These are phyloP conservation scores for Thelonectria blattea DNA, from an alignment of 2,329 filamentous ascomycete genomes.

Conservation along the genomic window DNA sequence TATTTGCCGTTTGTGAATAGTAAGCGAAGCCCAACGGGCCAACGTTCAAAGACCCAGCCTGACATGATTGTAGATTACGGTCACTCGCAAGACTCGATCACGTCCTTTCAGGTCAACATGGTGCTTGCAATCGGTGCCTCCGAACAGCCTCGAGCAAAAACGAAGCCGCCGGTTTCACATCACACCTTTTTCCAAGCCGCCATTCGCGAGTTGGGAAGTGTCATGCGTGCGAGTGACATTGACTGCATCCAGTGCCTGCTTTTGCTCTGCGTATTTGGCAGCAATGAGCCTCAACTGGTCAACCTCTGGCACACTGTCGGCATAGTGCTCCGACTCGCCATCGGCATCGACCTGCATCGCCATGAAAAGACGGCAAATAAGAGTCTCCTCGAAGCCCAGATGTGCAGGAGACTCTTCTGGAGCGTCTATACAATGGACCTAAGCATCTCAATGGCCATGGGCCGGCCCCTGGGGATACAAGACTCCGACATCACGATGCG, in stretches of 20 bases:
- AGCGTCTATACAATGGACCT: slow-evolving; percentile 34
- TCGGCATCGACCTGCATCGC: slow-evolving; percentile 32
- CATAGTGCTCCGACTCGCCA: slow-evolving; percentile 29
- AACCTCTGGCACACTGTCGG: slow-evolving; percentile 35
- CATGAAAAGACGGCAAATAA: slow-evolving; percentile 24
- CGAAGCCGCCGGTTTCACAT: slow-evolving; percentile 19
- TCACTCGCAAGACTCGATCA: slow-evolving; percentile 12
- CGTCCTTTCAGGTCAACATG: slow-evolving; percentile 32
- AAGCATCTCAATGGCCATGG: slow-evolving; percentile 31
- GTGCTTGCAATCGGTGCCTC: slow-evolving; percentile 33
- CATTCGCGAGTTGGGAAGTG: slow-evolving; percentile 21
- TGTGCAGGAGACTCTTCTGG: slow-evolving; percentile 33
- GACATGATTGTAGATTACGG: background rate
- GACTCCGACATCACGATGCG: slow-evolving; percentile 33
- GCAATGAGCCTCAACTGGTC: slow-evolving; percentile 33
- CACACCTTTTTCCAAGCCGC: slow-evolving; percentile 31
- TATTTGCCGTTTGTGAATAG: slow-evolving; percentile 25
- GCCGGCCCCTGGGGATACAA: slow-evolving; percentile 28
- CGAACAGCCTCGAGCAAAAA: slow-evolving; percentile 25
- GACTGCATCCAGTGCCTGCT: slow-evolving; percentile 31
- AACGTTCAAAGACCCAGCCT: too few relatives aligned
- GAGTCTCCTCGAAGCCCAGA: slow-evolving; percentile 28
- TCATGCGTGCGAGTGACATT: slow-evolving; percentile 27
- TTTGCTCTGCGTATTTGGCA: slow-evolving; percentile 31
- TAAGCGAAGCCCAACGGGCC: background rate